These are phyloP conservation scores for Myxozyma sirexii DNA, from an alignment of 805 yeast genomes.

Conservation along the genomic window DNA sequence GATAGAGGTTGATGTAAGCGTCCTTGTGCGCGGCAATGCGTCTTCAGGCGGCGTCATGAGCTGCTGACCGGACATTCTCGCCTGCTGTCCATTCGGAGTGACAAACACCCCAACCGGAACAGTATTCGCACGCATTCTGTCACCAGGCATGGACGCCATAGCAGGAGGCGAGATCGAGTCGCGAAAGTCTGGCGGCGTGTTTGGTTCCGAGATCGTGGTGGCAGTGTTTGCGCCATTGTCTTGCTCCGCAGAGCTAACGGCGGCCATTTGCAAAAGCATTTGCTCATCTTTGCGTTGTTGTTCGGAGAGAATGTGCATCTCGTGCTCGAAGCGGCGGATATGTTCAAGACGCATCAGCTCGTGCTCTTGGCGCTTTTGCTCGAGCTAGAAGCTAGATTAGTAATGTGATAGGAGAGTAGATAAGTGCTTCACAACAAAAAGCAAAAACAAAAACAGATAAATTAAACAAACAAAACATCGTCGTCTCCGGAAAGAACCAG, in stretches of 20 bases:
- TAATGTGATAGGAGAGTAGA: background rate
- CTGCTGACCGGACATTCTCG: slow-evolving; percentile 29
- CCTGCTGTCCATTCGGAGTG: slow-evolving; percentile 24
- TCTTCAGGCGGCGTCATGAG: slow-evolving; percentile 35
- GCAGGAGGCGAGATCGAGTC: slow-evolving; percentile 14
- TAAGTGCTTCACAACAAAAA: background rate
- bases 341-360: slow-evolving; percentile 34
- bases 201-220: slow-evolving; percentile 33
- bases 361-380: slow-evolving; percentile 38
- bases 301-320: slow-evolving; percentile 35
- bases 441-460: too few species aligned
- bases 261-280: slow-evolving; percentile 35
- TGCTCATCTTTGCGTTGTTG: slow-evolving; percentile 38
- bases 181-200: slow-evolving; percentile 37
- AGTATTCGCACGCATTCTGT: slow-evolving; percentile 30
- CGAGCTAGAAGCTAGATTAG: slow-evolving; percentile 24
- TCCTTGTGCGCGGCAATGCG: slow-evolving; percentile 27
- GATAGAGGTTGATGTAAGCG: slow-evolving; percentile 31
- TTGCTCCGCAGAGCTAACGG: slow-evolving; percentile 17
- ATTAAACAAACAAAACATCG: background rate
- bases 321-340: slow-evolving; percentile 37
- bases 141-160: slow-evolving; percentile 19
- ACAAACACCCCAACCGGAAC: slow-evolving; percentile 31
- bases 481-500: background rate
- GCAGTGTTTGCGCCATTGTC: slow-evolving; percentile 32